Evolutionary conservation across 768 basidiomycete genomes (phyloP), one percentile per base, ranked within the genome.

Genomic region (Lyophyllum semitale): DNA sequence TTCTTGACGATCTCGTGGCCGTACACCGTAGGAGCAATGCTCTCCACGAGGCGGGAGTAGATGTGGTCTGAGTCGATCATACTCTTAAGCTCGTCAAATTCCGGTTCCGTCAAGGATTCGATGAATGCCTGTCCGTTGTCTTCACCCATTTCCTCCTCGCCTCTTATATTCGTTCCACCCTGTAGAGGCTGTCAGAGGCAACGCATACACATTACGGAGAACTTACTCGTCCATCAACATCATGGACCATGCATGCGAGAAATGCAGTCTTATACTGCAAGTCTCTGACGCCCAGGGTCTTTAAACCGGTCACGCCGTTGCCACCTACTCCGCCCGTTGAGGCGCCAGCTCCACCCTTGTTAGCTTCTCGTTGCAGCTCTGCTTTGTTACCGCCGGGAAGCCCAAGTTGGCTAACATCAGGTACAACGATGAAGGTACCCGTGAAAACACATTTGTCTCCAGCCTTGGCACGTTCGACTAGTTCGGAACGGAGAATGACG

Each of bases 1-100:
- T 99, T 99, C 78, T 99, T 98, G 63, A 98, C 95, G 48, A 98
- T 95, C 66, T 99, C 97, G 67, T 98, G 97, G 1, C 97, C 97
- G 64, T 98, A 98, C 1, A 99, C 96, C 0, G 97, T 98, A 2
- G 97, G 97, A 1, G 97, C 97, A 58, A 98, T 96, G 65, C 91
- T 94, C 65, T 89, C 86, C 22, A 98, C 96, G 4, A 98, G 77
- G 8, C 96, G 86, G 23, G 90, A 86, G 69, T 98, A 99, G 62
- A 99, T 98, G 68, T 96, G 89, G 48, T 95, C 93, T 0, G 89
- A 87, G 63, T 95, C 84, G 61, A 98, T 92, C 97, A 98, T 99
- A 33, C 80, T 81, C 69, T 87, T 91, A 51, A 99, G 84, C 68
- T 98, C 95, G 54, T 98, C 94, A 59, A 96, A 90, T 68, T 99